A percentile compares a stretch with the other conserved stretches of the same genome.
These are phyloP conservation scores for Penicillium sp. DNA, from an alignment of 2,329 filamentous ascomycete genomes.

Conservation along the genomic window DNA sequence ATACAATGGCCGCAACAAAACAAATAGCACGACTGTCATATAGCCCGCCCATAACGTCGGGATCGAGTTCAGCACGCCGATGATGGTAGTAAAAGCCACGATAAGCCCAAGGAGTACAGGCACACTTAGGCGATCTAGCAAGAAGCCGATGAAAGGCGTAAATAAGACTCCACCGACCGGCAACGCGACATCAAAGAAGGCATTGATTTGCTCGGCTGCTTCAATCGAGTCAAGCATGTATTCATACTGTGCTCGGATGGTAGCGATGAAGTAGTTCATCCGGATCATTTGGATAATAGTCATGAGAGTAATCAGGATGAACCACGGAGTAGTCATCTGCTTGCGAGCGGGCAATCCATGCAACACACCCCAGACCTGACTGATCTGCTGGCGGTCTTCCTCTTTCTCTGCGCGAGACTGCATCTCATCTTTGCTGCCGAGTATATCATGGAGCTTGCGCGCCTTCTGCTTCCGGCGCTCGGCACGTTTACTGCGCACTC, in stretches of 20 bases:
- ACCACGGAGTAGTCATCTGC: conserved; percentile 81
- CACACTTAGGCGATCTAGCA: conserved; percentile 78
- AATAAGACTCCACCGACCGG: conserved; percentile 78
- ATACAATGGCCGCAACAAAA: conserved; percentile 83
- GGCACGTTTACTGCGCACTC: conserved; percentile 56
- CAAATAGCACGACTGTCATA: conserved; percentile 77
- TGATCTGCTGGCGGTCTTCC: conserved; percentile 67
- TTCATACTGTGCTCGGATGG: conserved; percentile 78
- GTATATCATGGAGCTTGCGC: conserved; percentile 67
- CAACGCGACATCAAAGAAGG: conserved; percentile 80
- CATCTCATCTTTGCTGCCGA: conserved; percentile 64
- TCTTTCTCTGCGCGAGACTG: conserved; percentile 62
- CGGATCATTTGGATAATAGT: conserved; percentile 75
- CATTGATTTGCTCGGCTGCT: conserved; percentile 69
- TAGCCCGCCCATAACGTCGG: conserved; percentile 66
- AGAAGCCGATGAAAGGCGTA: conserved; percentile 78
- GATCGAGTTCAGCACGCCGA: conserved; percentile 75
- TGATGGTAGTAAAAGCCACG: conserved; percentile 69
- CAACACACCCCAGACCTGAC: conserved; percentile 82
- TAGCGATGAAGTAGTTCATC: conserved; percentile 93
- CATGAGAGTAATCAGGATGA: conserved; percentile 78
- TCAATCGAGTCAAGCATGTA: conserved; percentile 66
- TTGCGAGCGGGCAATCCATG: conserved; percentile 68
- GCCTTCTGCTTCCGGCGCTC: conserved; percentile 63
- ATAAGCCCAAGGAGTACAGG: conserved; percentile 68